phyloP scores from a whole-genome alignment of 2,329 filamentous ascomycete genomes.

The Metarhizium robertsii region DNA sequence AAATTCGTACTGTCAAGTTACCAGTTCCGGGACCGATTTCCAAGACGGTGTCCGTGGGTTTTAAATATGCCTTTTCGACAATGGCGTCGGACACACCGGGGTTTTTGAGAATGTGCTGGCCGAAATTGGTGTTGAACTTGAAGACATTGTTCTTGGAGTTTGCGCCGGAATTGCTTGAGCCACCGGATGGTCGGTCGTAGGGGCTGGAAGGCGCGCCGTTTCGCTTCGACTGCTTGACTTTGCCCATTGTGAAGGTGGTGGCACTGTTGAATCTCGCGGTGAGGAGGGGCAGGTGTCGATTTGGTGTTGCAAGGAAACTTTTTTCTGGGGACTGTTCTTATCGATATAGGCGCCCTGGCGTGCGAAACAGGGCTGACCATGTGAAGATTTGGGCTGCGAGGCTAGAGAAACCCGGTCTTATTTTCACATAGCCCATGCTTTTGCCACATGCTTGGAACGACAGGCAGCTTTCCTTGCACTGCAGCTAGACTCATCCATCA shows the following conservation, averaged over 20 bases:
- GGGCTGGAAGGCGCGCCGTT: slow-evolving; percentile 32
- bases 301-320: slow-evolving; percentile 2
- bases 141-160: slow-evolving; percentile 71
- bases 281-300: not conserved
- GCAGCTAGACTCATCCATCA: not conserved
- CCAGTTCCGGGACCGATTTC: slow-evolving; percentile 89
- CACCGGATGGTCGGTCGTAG: slow-evolving; percentile 29
- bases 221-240: slow-evolving; percentile 43
- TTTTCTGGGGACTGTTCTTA: slow-evolving; percentile 8
- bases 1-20: slow-evolving; percentile 79
- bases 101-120: slow-evolving; percentile 87
- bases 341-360: slow-evolving; percentile 12
- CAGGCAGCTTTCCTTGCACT: not conserved
- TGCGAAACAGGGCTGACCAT: not conserved
- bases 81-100: slow-evolving; percentile 71
- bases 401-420: not conserved
- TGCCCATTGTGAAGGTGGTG: slow-evolving; percentile 35
- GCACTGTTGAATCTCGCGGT: not conserved
- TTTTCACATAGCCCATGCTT: not conserved
- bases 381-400: not conserved
- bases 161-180: slow-evolving; percentile 6
- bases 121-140: slow-evolving; percentile 90
- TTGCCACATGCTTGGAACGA: not conserved
- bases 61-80: slow-evolving; percentile 68
- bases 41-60: slow-evolving; percentile 82